phyloP scores from a whole-genome alignment of 2,329 filamentous ascomycete species.

The Diaporthe velutina region DNA sequence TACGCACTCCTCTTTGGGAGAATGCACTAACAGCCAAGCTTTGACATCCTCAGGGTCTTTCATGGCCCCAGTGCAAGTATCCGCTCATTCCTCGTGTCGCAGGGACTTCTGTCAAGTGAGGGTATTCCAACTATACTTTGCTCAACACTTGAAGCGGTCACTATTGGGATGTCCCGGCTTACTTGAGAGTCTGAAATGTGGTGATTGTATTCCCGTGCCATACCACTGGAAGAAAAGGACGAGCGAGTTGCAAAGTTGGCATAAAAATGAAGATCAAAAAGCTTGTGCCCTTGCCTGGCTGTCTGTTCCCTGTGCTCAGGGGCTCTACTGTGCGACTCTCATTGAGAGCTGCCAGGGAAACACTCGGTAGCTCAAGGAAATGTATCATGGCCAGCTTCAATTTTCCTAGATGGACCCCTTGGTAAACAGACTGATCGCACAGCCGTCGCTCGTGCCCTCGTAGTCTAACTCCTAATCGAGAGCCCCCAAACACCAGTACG shows the following conservation, averaged over 20 bases:
- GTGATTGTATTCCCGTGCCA: neutral
- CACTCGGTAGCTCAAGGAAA: neutral
- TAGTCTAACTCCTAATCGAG: neutral
- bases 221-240: neutral
- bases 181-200: neutral
- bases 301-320: neutral
- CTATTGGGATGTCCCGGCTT: neutral
- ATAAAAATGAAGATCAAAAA: neutral
- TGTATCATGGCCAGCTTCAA: neutral
- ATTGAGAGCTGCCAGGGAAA: neutral
- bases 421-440: neutral
- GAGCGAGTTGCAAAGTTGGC: neutral
- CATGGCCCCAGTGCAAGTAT: neutral
- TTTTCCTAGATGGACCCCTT: neutral
- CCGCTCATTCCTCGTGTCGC: neutral
- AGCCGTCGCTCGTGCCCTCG: neutral
- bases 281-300: neutral
- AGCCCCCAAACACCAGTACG: conserved; percentile 18
- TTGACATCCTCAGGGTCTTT: neutral
- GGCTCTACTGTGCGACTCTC: neutral
- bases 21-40: neutral
- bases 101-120: neutral
- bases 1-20: neutral
- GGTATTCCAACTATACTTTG: neutral
- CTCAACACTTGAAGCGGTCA: neutral